A percentile compares a stretch with the other conserved stretches of the same genome.
Conservation (phyloP, 2,329 filamentous ascomycete species). For the Ophiostoma populinum region DNA sequence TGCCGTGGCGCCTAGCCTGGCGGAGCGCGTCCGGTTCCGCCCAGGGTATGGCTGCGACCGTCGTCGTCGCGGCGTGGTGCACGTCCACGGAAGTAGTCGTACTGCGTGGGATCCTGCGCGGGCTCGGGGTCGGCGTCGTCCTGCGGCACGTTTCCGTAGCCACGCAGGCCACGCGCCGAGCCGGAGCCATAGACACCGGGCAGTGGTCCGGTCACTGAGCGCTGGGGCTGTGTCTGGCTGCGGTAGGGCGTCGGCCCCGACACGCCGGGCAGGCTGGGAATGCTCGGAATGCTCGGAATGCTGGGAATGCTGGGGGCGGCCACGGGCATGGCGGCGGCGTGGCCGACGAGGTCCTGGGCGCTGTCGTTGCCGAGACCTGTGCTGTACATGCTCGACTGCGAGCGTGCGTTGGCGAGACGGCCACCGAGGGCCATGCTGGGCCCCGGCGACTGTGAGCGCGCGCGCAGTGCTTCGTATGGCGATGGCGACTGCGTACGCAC, state of each 20-base stretch:
- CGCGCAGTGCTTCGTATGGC: conserved; percentile 3
- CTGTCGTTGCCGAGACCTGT: conserved; percentile 30
- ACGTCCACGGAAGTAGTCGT: conserved; percentile 38
- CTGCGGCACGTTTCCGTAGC: conserved; percentile 43
- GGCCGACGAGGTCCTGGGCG: conserved; percentile 31
- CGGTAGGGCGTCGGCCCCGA: too few relatives aligned
- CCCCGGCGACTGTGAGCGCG: conserved; percentile 7
- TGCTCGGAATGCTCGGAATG: too few relatives aligned
- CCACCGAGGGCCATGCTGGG: conserved; percentile 13
- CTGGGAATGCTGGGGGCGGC: too few relatives aligned
- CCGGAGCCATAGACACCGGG: conserved; percentile 36
- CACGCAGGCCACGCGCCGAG: conserved; percentile 39
- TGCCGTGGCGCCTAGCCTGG: conserved; percentile 9
- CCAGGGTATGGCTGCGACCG: conserved; percentile 6
- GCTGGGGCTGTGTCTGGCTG: too few relatives aligned
- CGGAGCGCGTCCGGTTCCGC: conserved; percentile 4
- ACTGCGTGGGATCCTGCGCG: conserved; percentile 28
- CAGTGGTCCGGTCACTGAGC: conserved; percentile 11
- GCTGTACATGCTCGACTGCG: conserved; percentile 30
- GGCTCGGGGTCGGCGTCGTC: conserved; percentile 23
- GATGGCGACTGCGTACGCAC: conserved; percentile 8
- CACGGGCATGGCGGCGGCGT: conserved; percentile 34
- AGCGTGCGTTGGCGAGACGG: conserved; percentile 16
- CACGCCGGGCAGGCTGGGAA: not conserved
- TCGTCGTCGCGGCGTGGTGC: conserved; percentile 7